Base-by-base conservation (phyloP, 2,329 filamentous ascomycete species). In the Curvularia spicifera region DNA sequence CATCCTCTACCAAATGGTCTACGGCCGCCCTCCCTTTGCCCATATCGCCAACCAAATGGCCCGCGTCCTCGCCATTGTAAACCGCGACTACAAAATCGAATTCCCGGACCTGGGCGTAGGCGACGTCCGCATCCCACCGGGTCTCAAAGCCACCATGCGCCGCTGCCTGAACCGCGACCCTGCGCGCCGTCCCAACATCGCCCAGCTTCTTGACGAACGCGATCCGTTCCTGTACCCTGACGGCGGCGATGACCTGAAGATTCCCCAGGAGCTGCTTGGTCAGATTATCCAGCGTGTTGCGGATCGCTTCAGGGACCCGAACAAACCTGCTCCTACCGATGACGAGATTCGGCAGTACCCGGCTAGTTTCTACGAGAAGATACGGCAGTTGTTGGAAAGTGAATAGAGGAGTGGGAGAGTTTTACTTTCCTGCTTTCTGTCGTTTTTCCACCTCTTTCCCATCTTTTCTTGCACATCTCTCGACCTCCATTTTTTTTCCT, bases 1-100 rank as follows among this genome's bases (percentile, higher is more conserved):
- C 73, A 98, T 99, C 60, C 82, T 99, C 13, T 99, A 96, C 79
- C 94, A 98, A 75, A 96, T 99, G 91, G 91, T 94, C 0, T 99
- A 99, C 73, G 95, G 95, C n/a, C 85, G 89, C n/a, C 90, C 92
- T 3, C 95, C 95, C 0, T 99, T 99, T 72, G 93, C 89, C 13
- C 93, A 98, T 73, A 96, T 99, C 67, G 82, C 87, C 57, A 95
- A 94, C 77, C 91, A 89, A 71, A 91, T 96, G 80, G 87, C 91
- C 37, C 88, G 92, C 22, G 95, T 96, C 74, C 88, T 92, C 76
- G 91, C 91, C 59, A 95, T 96, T 72, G 91, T 93, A 66, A 91
- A 94, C 76, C 91, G 87, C 77, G 84, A 87, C 55, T 87, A 93
- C 75, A 76, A 78, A 5, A 91, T 96, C 70, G 85, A 91, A 55